Conservation (phyloP, 768 basidiomycete genomes). For the Megacollybia marginata region DNA sequence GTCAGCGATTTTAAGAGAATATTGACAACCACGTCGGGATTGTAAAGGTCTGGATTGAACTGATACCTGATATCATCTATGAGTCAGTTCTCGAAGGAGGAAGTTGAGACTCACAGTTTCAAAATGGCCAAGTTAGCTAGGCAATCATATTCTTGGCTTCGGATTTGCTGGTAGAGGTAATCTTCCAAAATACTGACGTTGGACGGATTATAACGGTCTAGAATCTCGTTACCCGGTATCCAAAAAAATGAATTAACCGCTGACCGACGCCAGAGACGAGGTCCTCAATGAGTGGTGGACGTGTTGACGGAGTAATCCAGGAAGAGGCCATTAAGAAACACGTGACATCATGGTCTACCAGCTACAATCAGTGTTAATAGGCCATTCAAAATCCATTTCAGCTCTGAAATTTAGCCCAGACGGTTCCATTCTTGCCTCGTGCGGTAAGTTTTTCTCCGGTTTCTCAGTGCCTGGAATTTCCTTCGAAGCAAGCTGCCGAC, state of each 20-base stretch:
- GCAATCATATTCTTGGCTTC: conserved; percentile 87
- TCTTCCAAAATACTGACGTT: conserved; percentile 93
- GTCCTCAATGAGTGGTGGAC: conserved; percentile 84
- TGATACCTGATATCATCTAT: conserved; percentile 59
- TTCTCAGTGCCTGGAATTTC: background rate
- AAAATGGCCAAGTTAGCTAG: conserved; percentile 92
- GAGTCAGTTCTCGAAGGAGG: background rate
- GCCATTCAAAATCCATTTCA: conserved; percentile 79
- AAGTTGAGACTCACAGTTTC: conserved; percentile 57
- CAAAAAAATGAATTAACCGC: conserved; percentile 17
- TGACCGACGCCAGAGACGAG: conserved; percentile 85
- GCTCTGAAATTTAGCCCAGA: conserved; percentile 86
- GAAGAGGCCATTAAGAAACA: conserved; percentile 38
- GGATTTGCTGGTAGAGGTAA: conserved; percentile 92
- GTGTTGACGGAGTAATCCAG: conserved; percentile 71
- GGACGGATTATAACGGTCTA: conserved; percentile 95
- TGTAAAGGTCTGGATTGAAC: conserved; percentile 90
- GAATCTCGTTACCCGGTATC: conserved; percentile 1
- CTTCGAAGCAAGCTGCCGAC: conserved; percentile 64
- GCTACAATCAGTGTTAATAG: conserved; percentile 57
- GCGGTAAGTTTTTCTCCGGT: conserved; percentile 46
- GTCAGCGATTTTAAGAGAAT: conserved; percentile 90
- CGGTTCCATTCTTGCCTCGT: conserved; percentile 74
- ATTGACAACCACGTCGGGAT: conserved; percentile 89
- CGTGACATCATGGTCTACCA: conserved; percentile 29